Evolutionary conservation across 768 basidiomycete genomes (phyloP), one percentile per base, ranked within the genome.

Genomic region (Mycena kentingensis): DNA sequence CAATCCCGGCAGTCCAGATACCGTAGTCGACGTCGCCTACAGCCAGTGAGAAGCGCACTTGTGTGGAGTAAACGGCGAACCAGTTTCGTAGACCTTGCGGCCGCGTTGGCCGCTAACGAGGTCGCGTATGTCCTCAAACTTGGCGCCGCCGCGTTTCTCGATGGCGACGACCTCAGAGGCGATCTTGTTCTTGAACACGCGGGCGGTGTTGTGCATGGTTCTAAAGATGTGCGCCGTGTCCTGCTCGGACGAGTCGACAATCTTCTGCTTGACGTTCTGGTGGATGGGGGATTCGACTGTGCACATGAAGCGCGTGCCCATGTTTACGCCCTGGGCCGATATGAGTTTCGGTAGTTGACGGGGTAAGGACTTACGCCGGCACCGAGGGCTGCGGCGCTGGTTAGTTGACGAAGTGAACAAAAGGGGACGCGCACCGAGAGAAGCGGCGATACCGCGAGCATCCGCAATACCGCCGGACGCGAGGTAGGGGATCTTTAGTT

Each of bases 281-380:
- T 96, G 94, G 49, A 94, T 91, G 13, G 90, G 85, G 49, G 89
- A 83, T 68, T 97, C 93, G 11, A 85, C 82, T 1, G 93, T 95
- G 67, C 88, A 90, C 90, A 96, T 88, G 74, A 97, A 95, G 5
- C 93, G 82, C 8, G 93, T 94, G 12, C 78, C 94, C 88, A 93
- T 90, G 63, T 94, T 96, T 12, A 88, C 77, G 37, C 93, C 94
- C 85, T 91, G 35, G n/a, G 10, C 34, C 26, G 26, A 8, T 13
- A 26, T 42, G 28, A 28, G 16, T 28, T 15, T 25, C n/a, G 10
- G 13, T 34, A 8, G 6, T 19, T 25, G 18, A 2, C 6, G 26
- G 29, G 13, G 22, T 16, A 25, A 18, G 37, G 25, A 78, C 86
- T 67, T 67, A 91, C 89, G 27, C 77, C 76, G 51, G 90, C 91